Base-by-base conservation (phyloP, 805 yeast species). In the Wickerhamomyces chambardii region DNA sequence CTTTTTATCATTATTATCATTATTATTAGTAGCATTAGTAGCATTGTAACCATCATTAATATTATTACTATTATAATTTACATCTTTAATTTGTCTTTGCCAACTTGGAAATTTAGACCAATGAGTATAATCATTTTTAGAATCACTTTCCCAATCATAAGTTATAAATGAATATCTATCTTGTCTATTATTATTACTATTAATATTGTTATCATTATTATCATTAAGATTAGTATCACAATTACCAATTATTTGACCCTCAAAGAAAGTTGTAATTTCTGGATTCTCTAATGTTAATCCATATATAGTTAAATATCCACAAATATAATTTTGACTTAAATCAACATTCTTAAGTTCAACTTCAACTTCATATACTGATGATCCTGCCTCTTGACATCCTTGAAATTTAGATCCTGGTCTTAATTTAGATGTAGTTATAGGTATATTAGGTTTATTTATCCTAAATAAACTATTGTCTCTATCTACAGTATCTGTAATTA, bases 261-360 rank as follows among this genome's bases (percentile, higher is more conserved):
- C 78, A 59, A 83, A 83, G 51, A 73, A 81, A 1, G 92, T 83
- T n/a, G 78, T 70, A 40, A 83, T 78, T 45, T 77, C 75, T 2
- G 87, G 85, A 45, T 78, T 70, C 19, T 73, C 63, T 35, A 68
- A 73, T 0, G 90, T 81, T 28, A 83, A 60, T 3, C 87, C 85
- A 31, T 71, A 64, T 35, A 83, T 83, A 33, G 79, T 76, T 31
- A 83, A 59, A 40, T 73, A 78, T 2, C 94, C 94, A 5, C 79
- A 61, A 21, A 74, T 33, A 35, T 56, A 61, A 30, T 53, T 71
- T 34, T 66, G 63, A 9, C 54, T 55, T 45, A 81, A 57, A 54
- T 84, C 86, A n/a, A 83, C 82, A 32, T 70, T 71, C 53, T 78
- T 73, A 44, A 84, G 60, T 47, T 78, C 84, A 16, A 83, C 85